Evolutionary conservation across 192 early-diverging fungal genomes (phyloP), one percentile per base, ranked within the genome.

Genomic region (Umbelopsis isabellina): DNA sequence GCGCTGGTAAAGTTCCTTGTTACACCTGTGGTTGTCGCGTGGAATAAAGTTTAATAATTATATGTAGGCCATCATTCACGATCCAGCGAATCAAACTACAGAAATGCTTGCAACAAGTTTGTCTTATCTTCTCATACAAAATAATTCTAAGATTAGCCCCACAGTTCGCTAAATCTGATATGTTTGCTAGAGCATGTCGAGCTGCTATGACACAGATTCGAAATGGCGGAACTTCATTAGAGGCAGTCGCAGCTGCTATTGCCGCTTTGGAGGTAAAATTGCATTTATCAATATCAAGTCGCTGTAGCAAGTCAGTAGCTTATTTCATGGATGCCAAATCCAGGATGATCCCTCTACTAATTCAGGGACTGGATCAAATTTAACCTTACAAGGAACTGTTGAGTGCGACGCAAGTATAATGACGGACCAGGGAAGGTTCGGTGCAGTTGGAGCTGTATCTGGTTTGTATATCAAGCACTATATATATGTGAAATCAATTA

Each of bases 401-500:
- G 94, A 97, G 80, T 95, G 93, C 69, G 95, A 97, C 76, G 95
- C 95, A 12, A 74, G 88, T 22, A 77, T 94, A n/a, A 95, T 94
- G 92, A 75, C 84, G 44, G 69, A 77, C 11, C 75, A 81, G 0
- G 84, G 88, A n/a, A 74, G 77, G n/a, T 95, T 94, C 84, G 92
- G 90, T 3, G 92, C 88, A 13, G 88, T 95, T 0, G 94, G 90
- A 0, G 90, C 92, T 12, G 80, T 90, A 2, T 70, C 82, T 50
- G 87, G 89, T 78, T 77, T 77, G 22, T 47, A 41, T 41, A 15
- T n/a, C 8, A 2, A 27, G 10, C 18, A 12, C 7, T 49, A 25
- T 53, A 18, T 6, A n/a, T 15, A 20, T n/a, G 13, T 41, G 7
- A 22, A 22, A 6, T 51, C 23, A 22, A 2, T 2, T 15, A 22